A percentile compares a stretch with the other conserved stretches of the same genome.
phyloP scores from a whole-genome alignment of 768 basidiomycete genomes.

The Pleurotus eryngii region DNA sequence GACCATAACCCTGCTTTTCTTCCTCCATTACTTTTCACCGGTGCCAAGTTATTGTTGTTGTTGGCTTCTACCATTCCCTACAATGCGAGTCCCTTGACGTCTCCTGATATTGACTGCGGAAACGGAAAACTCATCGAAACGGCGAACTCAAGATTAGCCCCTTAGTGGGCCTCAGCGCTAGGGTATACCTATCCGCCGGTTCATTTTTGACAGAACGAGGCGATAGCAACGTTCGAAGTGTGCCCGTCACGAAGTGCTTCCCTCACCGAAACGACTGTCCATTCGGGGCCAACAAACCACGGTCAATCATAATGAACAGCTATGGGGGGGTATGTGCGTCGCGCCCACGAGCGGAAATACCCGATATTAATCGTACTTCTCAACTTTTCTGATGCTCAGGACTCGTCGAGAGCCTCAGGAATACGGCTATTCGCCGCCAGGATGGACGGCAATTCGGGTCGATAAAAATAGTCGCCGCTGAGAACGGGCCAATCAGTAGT shows the following conservation, averaged over 20 bases:
- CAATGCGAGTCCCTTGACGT: not conserved
- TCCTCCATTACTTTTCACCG: not conserved
- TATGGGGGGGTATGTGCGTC: not conserved
- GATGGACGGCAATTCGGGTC: not conserved
- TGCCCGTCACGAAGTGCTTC: not conserved
- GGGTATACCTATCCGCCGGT: not conserved
- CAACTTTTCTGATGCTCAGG: not conserved
- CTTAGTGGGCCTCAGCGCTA: not conserved
- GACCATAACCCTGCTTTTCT: not conserved
- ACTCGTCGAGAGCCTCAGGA: not conserved
- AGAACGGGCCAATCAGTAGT: not conserved
- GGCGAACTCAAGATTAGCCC: not conserved
- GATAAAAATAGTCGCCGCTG: constrained; percentile 5
- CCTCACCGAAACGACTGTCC: not conserved
- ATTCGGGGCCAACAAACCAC: not conserved
- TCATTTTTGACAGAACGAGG: not conserved
- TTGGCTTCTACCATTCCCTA: not conserved
- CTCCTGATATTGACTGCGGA: not conserved
- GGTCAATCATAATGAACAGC: not conserved
- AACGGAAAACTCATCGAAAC: not conserved
- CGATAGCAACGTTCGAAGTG: not conserved
- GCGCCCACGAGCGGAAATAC: constrained; percentile 4
- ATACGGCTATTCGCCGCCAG: not conserved
- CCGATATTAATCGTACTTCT: constrained; percentile 8
- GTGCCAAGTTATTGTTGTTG: not conserved